Evolutionary conservation across 768 basidiomycete species (phyloP).

Genomic region (Boletus rex-veris): DNA sequence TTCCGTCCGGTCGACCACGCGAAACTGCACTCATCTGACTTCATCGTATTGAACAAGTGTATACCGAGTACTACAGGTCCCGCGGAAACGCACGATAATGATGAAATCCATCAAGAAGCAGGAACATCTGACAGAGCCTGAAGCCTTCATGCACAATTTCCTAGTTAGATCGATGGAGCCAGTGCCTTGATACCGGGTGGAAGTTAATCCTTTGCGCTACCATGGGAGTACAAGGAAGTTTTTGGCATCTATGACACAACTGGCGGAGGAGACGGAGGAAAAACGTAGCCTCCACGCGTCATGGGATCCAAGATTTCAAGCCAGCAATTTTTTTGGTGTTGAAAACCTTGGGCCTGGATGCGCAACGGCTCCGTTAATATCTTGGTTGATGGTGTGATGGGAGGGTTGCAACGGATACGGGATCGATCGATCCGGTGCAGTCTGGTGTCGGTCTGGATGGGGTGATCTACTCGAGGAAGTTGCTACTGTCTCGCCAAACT

Average conservation of each 20-base stretch:
- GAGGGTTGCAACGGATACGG: background rate
- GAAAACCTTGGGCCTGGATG: background rate
- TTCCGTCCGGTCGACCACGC: no score
- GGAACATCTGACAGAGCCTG: background rate
- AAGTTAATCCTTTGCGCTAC: background rate
- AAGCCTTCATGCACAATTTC: conserved; percentile 6
- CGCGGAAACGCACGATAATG: no score
- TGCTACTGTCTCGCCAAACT: background rate
- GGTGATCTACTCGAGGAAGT: background rate
- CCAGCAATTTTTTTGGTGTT: background rate
- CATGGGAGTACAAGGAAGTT: conserved; percentile 1
- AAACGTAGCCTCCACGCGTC: background rate
- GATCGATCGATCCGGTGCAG: background rate
- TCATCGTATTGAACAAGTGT: no score
- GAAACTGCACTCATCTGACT: no score
- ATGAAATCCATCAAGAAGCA: background rate
- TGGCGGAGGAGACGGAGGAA: background rate
- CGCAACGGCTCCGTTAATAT: background rate
- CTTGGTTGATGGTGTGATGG: background rate
- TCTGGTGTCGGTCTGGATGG: background rate
- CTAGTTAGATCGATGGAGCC: conserved; percentile 4
- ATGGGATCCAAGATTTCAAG: background rate
- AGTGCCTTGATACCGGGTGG: conserved; percentile 6
- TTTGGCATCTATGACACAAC: background rate
- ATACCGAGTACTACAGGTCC: no score